These are phyloP conservation scores for Cercospora brassicicola DNA, from an alignment of 2,329 filamentous ascomycete genomes.

Conservation along the genomic window DNA sequence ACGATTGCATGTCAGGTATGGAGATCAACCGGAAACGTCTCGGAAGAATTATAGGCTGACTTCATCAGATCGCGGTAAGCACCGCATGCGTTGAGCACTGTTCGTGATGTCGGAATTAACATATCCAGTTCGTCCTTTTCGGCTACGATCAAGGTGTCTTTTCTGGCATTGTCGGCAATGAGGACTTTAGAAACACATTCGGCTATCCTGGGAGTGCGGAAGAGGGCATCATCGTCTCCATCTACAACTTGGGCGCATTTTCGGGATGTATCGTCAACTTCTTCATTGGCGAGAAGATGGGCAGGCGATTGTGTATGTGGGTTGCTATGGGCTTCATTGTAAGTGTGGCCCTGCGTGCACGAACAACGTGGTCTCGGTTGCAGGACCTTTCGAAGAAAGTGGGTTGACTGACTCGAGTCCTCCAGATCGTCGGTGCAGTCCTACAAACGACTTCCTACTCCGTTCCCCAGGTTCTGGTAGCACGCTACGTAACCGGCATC, in stretches of 20 bases:
- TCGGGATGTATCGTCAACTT: conserved; percentile 56
- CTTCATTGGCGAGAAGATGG: conserved; percentile 50
- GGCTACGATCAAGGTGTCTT: conserved; percentile 35
- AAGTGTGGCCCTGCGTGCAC: conserved; percentile 3
- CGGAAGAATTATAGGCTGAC: neutral
- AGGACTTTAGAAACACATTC: conserved; percentile 44
- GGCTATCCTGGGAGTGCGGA: conserved; percentile 41
- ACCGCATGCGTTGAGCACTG: too few relatives aligned
- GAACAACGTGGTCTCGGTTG: neutral
- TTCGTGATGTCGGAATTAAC: too few relatives aligned
- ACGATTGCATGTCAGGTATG: conserved; percentile 35
- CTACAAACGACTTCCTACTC: conserved; percentile 49
- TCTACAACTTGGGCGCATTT: conserved; percentile 63
- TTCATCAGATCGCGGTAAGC: neutral
- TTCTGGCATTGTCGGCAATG: conserved; percentile 45
- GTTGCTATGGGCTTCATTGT: conserved; percentile 47
- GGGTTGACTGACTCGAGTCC: neutral
- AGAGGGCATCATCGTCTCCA: conserved; percentile 48
- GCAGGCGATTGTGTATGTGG: conserved; percentile 52
- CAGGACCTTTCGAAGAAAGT: neutral
- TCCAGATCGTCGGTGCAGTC: conserved; percentile 44
- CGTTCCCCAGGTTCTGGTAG: conserved; percentile 50
- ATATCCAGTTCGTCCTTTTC: conserved; percentile 37
- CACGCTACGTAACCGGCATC: conserved; percentile 51
- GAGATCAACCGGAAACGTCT: neutral